Base-by-base conservation (phyloP, 1,284 basidiomycete species). In the Ustilago bromivora region DNA sequence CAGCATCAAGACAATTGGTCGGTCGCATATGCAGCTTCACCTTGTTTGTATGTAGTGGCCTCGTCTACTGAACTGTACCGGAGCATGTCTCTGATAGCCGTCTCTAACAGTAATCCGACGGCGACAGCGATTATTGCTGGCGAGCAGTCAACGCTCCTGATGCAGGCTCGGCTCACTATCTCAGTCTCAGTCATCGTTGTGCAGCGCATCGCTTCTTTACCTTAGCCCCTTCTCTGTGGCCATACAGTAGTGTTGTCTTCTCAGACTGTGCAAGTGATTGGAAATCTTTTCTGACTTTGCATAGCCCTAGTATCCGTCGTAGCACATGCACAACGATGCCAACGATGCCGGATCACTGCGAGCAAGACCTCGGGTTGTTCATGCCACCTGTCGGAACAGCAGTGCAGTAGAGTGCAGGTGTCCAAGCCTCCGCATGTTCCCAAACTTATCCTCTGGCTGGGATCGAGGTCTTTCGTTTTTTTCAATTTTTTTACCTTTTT, bases 1-100 rank as follows among this genome's bases (percentile, higher is more conserved):
- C 43, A 46, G 43, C n/a, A 19, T 8, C 19, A 11, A 8, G n/a
- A 19, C 13, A 11, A 4, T 46, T 51, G 49, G 49, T 51, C 41
- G 40, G 51, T 23, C 59, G 56, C 56, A 64, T 52, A 58, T 64
- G 62, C 62, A 58, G 19, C 56, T n/a, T 13, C 10, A 46, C 32
- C 36, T 64, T 58, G 62, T 57, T 58, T 58, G 62, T 49, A 8
- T 31, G 23, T 28, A 28, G 23, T 28, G 2, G 23, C 23, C 23
- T 28, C 23, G 23, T 28, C 23, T 28, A 28, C 3, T 3, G 23
- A 28, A 28, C 23, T 28, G 23, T 28, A 28, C 23, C 23, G 23
- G 23, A 28, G 23, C n/a, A 19, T n/a, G 11, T 19, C n/a, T 19
- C 43, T 46, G n/a, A 19, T 19, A 46, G 43, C 43, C n/a, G 11